Percentiles rank a stretch among this genome's conserved stretches.
Conservation (phyloP, 352 stramenopile genomes). For the Pythium vanterpoolii region DNA sequence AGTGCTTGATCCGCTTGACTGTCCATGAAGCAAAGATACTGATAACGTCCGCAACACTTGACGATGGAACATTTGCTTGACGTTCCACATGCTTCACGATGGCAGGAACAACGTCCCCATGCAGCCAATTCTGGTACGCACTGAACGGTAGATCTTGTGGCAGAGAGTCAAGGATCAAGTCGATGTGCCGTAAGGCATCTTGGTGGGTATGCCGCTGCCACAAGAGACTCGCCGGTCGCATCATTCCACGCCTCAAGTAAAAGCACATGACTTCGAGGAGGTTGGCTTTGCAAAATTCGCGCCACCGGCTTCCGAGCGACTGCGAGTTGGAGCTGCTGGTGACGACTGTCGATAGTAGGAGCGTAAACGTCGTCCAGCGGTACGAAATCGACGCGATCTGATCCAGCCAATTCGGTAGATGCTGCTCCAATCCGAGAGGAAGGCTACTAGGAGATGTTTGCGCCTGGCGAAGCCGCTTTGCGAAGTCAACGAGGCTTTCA, state of each 20-base stretch:
- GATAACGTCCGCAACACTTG: not conserved
- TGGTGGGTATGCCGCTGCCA: slow-evolving; percentile 52
- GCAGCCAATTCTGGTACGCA: slow-evolving; percentile 52
- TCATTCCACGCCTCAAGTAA: slow-evolving; percentile 49
- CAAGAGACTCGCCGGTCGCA: slow-evolving; percentile 46
- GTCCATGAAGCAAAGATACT: slow-evolving; percentile 15
- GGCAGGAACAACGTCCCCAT: slow-evolving; percentile 44
- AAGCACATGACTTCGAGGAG: slow-evolving; percentile 35
- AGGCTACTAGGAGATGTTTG: not conserved
- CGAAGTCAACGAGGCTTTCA: slow-evolving; percentile 21
- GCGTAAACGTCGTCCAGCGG: slow-evolving; percentile 70
- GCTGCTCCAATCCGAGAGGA: not conserved
- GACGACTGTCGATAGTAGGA: slow-evolving; percentile 32
- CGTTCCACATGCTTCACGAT: slow-evolving; percentile 32
- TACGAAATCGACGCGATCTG: slow-evolving; percentile 32
- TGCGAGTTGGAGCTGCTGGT: not conserved
- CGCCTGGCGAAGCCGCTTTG: slow-evolving; percentile 13
- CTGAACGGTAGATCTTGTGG: slow-evolving; percentile 39
- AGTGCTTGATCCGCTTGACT: slow-evolving; percentile 5
- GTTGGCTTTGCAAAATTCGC: slow-evolving; percentile 31
- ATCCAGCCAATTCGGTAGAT: slow-evolving; percentile 17
- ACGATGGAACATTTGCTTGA: not conserved
- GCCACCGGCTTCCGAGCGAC: slow-evolving; percentile 30
- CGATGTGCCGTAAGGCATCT: slow-evolving; percentile 31
- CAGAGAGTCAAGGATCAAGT: slow-evolving; percentile 32